A percentile compares a stretch with the other conserved stretches of the same genome.
These are phyloP conservation scores for Acanthochlamys bracteata DNA, from an alignment of 106 monocot genomes.

Conservation along the genomic window DNA sequence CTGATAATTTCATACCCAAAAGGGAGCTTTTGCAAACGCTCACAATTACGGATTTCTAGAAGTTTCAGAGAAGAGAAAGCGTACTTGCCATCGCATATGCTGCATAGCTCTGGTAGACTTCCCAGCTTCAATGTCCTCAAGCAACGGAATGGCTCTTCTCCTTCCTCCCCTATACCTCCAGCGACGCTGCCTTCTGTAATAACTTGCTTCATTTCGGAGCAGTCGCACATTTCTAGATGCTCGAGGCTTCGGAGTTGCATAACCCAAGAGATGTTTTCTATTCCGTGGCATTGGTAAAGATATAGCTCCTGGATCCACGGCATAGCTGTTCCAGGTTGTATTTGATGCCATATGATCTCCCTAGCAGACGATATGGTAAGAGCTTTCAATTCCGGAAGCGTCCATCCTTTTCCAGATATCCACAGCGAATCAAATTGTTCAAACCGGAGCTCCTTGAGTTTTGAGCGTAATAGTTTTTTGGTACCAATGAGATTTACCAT, in stretches of 20 bases:
- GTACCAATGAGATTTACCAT: not conserved
- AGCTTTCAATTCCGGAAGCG: not conserved
- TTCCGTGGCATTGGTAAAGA: not conserved
- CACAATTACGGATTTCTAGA: too few relatives aligned
- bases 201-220: not conserved
- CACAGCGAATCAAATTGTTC: too few relatives aligned
- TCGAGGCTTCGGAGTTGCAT: not conserved
- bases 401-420: not conserved
- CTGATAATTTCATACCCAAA: not conserved
- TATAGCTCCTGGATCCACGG: not conserved
- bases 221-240: not conserved
- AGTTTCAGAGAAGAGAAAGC: too few relatives aligned
- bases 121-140: too few relatives aligned
- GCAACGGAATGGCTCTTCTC: too few relatives aligned
- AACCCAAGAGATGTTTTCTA: not conserved
- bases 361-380: not conserved
- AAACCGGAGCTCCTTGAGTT: not conserved
- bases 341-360: not conserved
- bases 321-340: not conserved
- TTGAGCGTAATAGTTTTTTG: not conserved
- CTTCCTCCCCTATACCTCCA: not conserved
- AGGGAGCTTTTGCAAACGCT: not conserved
- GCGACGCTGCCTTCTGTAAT: not conserved
- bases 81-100: too few relatives aligned
- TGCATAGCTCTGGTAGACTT: too few relatives aligned